These are phyloP conservation scores for Monilinia fructicola DNA, from an alignment of 2,329 filamentous ascomycete genomes.

Conservation along the genomic window DNA sequence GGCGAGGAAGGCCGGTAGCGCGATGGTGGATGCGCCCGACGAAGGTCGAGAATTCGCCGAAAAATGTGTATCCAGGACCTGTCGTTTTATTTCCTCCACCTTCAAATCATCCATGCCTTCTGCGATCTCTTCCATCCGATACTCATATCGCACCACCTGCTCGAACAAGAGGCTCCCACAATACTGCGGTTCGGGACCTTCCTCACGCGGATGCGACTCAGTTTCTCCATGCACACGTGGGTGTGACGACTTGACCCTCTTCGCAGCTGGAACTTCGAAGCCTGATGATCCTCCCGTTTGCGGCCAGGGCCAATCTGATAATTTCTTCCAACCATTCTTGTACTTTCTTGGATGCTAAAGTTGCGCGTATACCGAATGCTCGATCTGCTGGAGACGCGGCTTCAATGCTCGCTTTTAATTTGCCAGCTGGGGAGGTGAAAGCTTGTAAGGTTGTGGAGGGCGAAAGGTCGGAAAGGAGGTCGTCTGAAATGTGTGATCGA, in stretches of 20 bases:
- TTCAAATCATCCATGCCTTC: conserved; percentile 67
- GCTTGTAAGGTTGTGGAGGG: conserved; percentile 61
- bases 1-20: conserved; percentile 46
- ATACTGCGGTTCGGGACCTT: conserved; percentile 31
- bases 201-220: conserved; percentile 20
- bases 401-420: conserved; percentile 59
- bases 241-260: conserved; percentile 45
- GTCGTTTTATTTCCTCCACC: conserved; percentile 84
- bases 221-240: conserved; percentile 12
- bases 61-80: conserved; percentile 80
- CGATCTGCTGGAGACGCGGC: conserved; percentile 64
- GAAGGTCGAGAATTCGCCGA: conserved; percentile 57
- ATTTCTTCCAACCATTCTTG: conserved; percentile 73
- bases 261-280: conserved; percentile 51
- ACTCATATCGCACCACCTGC: conserved; percentile 67
- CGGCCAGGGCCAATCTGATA: conserved; percentile 61
- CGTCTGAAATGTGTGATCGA: conserved; percentile 45
- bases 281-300: conserved; percentile 50
- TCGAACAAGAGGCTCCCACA: conserved; percentile 65
- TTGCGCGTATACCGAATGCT: conserved; percentile 69
- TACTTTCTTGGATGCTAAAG: conserved; percentile 68
- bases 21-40: conserved; percentile 47
- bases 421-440: conserved; percentile 54
- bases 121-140: conserved; percentile 71
- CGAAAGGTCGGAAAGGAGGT: conserved; percentile 60